Evolutionary conservation across 176 grass and related monocot species (phyloP), one percentile per base, ranked within the genome.

Genomic region (Stipa capillata): DNA sequence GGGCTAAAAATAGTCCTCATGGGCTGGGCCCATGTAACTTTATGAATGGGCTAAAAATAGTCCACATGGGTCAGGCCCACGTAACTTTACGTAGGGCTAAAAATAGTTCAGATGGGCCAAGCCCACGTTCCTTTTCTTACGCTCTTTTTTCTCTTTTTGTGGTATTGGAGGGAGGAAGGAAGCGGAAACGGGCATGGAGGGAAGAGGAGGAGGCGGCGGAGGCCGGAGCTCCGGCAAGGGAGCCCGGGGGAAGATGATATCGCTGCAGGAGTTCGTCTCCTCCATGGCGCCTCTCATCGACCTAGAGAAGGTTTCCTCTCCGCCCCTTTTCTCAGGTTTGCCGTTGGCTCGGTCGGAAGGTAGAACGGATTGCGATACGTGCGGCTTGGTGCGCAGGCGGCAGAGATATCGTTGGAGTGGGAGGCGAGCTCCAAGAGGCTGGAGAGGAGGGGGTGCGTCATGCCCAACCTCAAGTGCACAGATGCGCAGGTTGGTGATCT

Each of bases 401-500:
- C 90, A 34, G 92, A 99, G 78, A 93, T 99, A 74, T 77, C 88
- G 8, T 41, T 86, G 81, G 91, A 40, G 74, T 85, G 63, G 79
- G 85, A 33, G 57, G 73, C 85, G 27, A 83, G 85, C 87, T 87
- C 88, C 44, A 99, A 87, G 67, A 91, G 39, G 54, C 77, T 93
- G 69, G 92, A 99, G 78, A 95, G 91, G 81, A 53, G 78, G 65
- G 95, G 96, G 10, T 87, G 80, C 74, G 74, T 93, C 74, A 89
- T 99, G 34, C 43, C 88, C 68, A 98, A 94, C 89, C 90, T 98
- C 65, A 98, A 89, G 85, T 94, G 96, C 80, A 90, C 85, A 39
- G 92, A 94, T 71, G 85, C 85, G 40, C 87, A 98, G 91, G 96
- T 98, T 79, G 58, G 39, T 57, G 61, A 33, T 45, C 17, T 35